Base-by-base conservation (phyloP, 2,329 filamentous ascomycete species). In the Colletotrichum limetticola region DNA sequence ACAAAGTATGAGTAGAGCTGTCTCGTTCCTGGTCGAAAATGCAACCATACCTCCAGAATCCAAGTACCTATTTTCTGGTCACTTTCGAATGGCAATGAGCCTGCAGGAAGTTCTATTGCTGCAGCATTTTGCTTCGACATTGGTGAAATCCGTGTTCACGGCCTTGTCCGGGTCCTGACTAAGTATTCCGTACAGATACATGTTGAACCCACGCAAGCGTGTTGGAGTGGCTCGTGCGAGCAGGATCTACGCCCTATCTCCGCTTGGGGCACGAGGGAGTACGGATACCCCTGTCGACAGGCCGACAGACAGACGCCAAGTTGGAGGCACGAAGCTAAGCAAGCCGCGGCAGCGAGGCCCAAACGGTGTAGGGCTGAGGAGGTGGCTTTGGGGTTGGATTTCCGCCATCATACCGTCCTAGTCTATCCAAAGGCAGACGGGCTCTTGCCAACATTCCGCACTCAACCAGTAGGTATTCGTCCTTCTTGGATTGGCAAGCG, bases 311-410 rank as follows among this genome's bases (percentile, higher is more conserved):
- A 49, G 56, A 61, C 70, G 66, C 70, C 60, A 66, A 72, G 70
- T 70, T 72, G 55, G 60, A 65, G 56, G 60, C 60, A 65, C 52
- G 55, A 52, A 52, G 56, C 66, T 70, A 65, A 42, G 37, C 37
- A 42, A 42, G 16, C 37, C 37, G 37, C 14, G 53, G 59, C 61
- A 49, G 63, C 49, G 49, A 72, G 60, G 70, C 55, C 70, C 9
- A 65, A 70, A 70, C 66, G 66, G 60, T 72, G 66, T 72, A 72
- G 70, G 70, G 70, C 70, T 72, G 70, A 72, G 66, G 69, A 55
- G 55, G 56, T 55, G 61, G 42, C 42, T 49, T 59, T 59, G 11
- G 22, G n/a, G 28, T 26, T 69, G 70, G 37, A 28, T n/a, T 64
- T 22, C 30, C 32, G 32, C 59, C 70, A 64, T 28, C 12, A 42